A percentile compares a stretch with the other conserved stretches of the same genome.
Evolutionary conservation across 2,329 filamentous ascomycete species (phyloP).

Genomic region (Claviceps lovelessii): DNA sequence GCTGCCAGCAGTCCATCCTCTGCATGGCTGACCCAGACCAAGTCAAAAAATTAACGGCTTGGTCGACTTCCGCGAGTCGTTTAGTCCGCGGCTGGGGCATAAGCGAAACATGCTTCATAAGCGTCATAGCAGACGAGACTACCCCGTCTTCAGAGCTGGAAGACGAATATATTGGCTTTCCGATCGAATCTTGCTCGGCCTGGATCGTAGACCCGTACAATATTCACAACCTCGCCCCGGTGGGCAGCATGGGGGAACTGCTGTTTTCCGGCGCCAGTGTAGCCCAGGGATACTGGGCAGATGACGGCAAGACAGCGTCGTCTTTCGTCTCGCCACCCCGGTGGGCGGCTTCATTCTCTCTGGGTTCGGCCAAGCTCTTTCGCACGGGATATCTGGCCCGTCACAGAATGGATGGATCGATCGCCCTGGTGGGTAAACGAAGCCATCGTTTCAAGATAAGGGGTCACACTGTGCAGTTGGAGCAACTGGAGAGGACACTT

Average conservation of each 20-base stretch:
- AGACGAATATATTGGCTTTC: neutral
- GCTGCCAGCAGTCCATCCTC: neutral
- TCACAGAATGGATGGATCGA: neutral
- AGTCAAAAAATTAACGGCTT: neutral
- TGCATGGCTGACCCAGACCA: neutral
- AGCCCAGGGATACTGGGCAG: constrained; percentile 26
- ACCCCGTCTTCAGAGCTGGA: neutral
- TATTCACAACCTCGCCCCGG: constrained; percentile 11
- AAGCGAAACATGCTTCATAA: constrained; percentile 1
- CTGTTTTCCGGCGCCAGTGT: constrained; percentile 19
- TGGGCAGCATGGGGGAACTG: constrained; percentile 18
- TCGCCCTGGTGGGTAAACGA: neutral
- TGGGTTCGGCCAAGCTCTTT: neutral
- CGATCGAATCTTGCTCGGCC: neutral
- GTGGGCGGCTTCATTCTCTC: constrained; percentile 1
- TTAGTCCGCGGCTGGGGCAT: neutral
- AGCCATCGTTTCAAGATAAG: constrained; percentile 1
- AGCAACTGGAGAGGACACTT: neutral
- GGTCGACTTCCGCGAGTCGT: neutral
- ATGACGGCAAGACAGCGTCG: constrained; percentile 22
- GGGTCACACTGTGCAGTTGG: neutral
- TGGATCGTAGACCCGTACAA: constrained; percentile 3
- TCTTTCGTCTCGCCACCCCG: constrained; percentile 12
- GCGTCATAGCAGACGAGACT: neutral
- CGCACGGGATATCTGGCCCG: constrained; percentile 1